Evolutionary conservation across 2,329 filamentous ascomycete species (phyloP).

Genomic region (Alternaria sp.): DNA sequence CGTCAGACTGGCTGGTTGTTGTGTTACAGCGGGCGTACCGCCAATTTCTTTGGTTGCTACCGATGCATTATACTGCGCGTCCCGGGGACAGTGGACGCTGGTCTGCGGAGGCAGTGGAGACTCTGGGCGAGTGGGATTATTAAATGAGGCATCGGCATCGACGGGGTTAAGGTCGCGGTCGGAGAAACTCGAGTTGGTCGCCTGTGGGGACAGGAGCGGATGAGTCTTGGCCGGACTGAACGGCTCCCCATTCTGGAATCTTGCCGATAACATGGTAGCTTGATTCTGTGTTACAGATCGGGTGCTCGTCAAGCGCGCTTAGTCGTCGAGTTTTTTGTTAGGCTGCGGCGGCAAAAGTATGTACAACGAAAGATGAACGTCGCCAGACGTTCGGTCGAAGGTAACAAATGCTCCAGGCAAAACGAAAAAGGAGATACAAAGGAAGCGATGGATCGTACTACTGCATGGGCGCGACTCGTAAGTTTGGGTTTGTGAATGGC

Average conservation of each 20-base stretch:
- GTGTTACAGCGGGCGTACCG: slow-evolving; percentile 38
- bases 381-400: slow-evolving; percentile 42
- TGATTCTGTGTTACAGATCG: neutral
- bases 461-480: slow-evolving; percentile 41
- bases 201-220: slow-evolving; percentile 47
- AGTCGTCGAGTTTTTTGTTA: slow-evolving; percentile 6
- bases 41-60: slow-evolving; percentile 41
- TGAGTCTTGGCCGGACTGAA: slow-evolving; percentile 47
- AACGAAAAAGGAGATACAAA: slow-evolving; percentile 26
- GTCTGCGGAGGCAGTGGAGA: slow-evolving; percentile 39
- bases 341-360: slow-evolving; percentile 24
- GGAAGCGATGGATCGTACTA: slow-evolving; percentile 37
- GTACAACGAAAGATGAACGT: slow-evolving; percentile 37
- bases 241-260: slow-evolving; percentile 42
- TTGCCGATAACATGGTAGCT: slow-evolving; percentile 36
- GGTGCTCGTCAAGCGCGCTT: slow-evolving; percentile 1
- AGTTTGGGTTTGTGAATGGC: slow-evolving; percentile 26
- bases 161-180: slow-evolving; percentile 46
- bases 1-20: slow-evolving; percentile 27
- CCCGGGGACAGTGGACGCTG: slow-evolving; percentile 34
- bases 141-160: slow-evolving; percentile 37
- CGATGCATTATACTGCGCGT: slow-evolving; percentile 40
- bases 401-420: slow-evolving; percentile 38
- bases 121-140: slow-evolving; percentile 38
- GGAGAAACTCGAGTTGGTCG: slow-evolving; percentile 39